Evolutionary conservation across 2,329 filamentous ascomycete genomes (phyloP), one percentile per base, ranked within the genome.

Genomic region (Colletotrichum sp.): DNA sequence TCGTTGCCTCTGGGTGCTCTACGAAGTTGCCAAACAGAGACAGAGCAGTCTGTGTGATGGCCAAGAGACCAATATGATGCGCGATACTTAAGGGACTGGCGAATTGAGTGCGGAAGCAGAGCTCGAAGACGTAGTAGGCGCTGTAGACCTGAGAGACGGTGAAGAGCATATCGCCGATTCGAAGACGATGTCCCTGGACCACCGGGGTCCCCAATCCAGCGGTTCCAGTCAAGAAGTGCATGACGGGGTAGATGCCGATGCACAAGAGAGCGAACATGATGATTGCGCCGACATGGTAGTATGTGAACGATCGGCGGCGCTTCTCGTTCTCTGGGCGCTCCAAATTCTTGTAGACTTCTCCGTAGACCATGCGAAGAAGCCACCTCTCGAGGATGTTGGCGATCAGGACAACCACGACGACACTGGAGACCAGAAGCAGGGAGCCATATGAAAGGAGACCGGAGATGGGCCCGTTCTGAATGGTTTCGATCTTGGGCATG

Each of bases 71-170:
- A 21, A 78, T 72, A 6, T 78, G 77, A 21, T 78, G 77, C 5
- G 78, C 78, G 15, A 78, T 72, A 24, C 69, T 74, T 6, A 78
- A 70, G 5, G 71, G 52, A n/a, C 77, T 78, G 18, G 77, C 76
- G 30, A 77, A 78, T 12, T 67, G 61, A 15, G 75, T 71, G 60
- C 78, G 77, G 26, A 67, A 78, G 26, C 67, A 74, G 6, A 78
- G 67, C 55, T 78, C 78, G 58, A 78, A 78, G 13, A 78, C 69
- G 48, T 78, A 78, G 64, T 78, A 78, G 8, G 68, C 77, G 67
- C 70, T 71, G 70, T 78, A 78, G 2, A 76, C 57, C 52, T 78
- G 77, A 2, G 69, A 61, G 0, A 78, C 21, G 2, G 76, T 70
- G 28, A 75, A 78, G 34, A 78, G 71, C 21, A 78, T 61, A 8